A percentile compares a stretch with the other conserved stretches of the same genome.
Evolutionary conservation across 78 protist genomes (phyloP).

Genomic region (Dictyostelium intermedium): DNA sequence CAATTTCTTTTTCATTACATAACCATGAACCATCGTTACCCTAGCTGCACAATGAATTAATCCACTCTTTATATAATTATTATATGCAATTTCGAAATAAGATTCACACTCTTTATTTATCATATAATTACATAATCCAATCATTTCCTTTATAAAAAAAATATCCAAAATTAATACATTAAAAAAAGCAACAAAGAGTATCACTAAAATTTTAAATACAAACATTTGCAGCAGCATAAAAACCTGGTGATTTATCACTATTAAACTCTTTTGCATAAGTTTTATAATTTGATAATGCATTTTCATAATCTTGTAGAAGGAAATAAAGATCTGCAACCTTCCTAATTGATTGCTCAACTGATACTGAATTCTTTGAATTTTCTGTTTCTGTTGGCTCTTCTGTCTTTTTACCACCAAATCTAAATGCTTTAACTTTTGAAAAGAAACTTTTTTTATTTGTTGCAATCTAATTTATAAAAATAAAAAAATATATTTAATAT

Average conservation of each 20-base stretch:
- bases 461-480: conserved; percentile 29
- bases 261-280: conserved; percentile 37
- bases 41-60: conserved; percentile 37
- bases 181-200: neutral
- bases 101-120: conserved; percentile 63
- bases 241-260: conserved; percentile 55
- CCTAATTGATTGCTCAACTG: conserved; percentile 40
- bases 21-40: conserved; percentile 59
- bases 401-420: conserved; percentile 62
- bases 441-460: conserved; percentile 67
- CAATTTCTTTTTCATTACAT: conserved; percentile 37
- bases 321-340: conserved; percentile 49
- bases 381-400: conserved; percentile 17
- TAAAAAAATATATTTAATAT: neutral
- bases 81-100: conserved; percentile 55
- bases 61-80: conserved; percentile 15
- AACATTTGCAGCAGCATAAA: conserved; percentile 67
- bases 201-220: neutral
- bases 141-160: conserved; percentile 56
- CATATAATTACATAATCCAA: conserved; percentile 73
- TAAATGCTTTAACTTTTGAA: conserved; percentile 66
- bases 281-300: conserved; percentile 49
- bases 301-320: conserved; percentile 64
- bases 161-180: no score
- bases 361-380: neutral